phyloP scores from a whole-genome alignment of 768 basidiomycete genomes.

The Auriscalpium microsporum region DNA sequence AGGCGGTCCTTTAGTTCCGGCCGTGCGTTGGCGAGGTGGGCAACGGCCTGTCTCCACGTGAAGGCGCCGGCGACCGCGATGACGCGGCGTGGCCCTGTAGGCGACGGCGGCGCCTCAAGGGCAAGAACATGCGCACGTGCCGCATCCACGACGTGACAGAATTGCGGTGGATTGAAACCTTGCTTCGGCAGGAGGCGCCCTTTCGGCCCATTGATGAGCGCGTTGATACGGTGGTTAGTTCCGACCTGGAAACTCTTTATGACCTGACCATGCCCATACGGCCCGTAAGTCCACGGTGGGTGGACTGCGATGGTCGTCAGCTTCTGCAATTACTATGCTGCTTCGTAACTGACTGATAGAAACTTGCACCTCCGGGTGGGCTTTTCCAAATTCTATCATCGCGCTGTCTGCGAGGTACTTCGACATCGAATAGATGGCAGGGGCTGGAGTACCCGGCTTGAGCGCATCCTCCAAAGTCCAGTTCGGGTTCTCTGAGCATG shows the following conservation, averaged over 20 bases:
- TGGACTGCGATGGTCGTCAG: conserved; percentile 14
- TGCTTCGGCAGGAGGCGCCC: conserved; percentile 11
- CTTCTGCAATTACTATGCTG: too few relatives aligned
- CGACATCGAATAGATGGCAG: conserved; percentile 27
- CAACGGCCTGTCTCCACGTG: conserved; percentile 17
- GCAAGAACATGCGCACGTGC: conserved; percentile 21
- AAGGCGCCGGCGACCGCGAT: conserved; percentile 12
- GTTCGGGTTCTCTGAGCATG: conserved; percentile 25
- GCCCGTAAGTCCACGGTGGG: conserved; percentile 22
- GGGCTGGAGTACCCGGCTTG: conserved; percentile 6
- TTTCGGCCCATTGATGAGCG: conserved; percentile 12
- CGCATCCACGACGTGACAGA: conserved; percentile 21
- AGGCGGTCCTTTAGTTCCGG: conserved; percentile 11
- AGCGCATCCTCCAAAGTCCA: conserved; percentile 24
- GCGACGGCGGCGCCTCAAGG: conserved; percentile 7
- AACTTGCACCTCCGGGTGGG: conserved; percentile 16
- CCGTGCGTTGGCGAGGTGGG: conserved; percentile 10
- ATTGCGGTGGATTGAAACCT: conserved; percentile 10
- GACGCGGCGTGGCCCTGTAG: conserved; percentile 17
- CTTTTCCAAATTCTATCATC: conserved; percentile 15
- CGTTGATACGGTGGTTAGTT: conserved; percentile 17
- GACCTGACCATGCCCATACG: conserved; percentile 12
- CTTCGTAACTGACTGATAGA: conserved; percentile 10
- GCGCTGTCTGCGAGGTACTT: conserved; percentile 23
- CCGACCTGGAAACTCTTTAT: conserved; percentile 3